Evolutionary conservation across 1,284 basidiomycete genomes (phyloP), one percentile per base, ranked within the genome.

Genomic region (Apiotrichum gamsii): DNA sequence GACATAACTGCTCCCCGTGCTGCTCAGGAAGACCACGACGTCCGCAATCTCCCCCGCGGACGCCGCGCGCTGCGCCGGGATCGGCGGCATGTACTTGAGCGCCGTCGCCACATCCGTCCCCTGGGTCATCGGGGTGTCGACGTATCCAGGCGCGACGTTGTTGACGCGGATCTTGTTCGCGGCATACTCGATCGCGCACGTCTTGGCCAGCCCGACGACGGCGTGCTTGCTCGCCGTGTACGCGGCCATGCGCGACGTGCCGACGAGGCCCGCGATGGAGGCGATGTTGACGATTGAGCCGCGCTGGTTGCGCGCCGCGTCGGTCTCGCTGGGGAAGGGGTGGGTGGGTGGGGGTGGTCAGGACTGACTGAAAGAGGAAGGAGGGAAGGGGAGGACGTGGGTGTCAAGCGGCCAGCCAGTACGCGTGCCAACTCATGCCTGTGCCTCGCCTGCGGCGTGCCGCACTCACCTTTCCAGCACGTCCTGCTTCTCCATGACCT

Each of bases 41-140:
- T 65, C 63, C 2, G 63, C 61, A n/a, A 65, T 45, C 44, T 65
- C 63, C 24, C 59, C 61, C 14, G 56, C 44, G 32, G 36, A 49
- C 1, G 57, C 63, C 40, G 54, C 54, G 16, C 63, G 39, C 15
- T 51, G 46, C 59, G 63, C 61, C 13, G 63, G 48, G 18, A 59
- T 10, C 57, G 49, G 30, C 47, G 52, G 19, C 42, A 47, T 41
- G 54, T 51, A 11, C 38, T 35, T 28, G 49, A 38, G 10, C 42
- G 23, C 2, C 52, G 21, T 31, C 48, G 13, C 56, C 59, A 43
- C 49, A 10, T 52, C 52, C 36, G 57, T 55, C 15, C 47, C 46
- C 16, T 57, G 47, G 4, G 59, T 63, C 18, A 63, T 57, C 29
- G 30, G 37, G 8, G 49, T 51, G 36, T 51, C 45, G 21, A 47